Percentiles rank a stretch among this genome's conserved stretches.
Conservation (phyloP, 2,329 filamentous ascomycete genomes). For the Trichoderma citrinoviride region DNA sequence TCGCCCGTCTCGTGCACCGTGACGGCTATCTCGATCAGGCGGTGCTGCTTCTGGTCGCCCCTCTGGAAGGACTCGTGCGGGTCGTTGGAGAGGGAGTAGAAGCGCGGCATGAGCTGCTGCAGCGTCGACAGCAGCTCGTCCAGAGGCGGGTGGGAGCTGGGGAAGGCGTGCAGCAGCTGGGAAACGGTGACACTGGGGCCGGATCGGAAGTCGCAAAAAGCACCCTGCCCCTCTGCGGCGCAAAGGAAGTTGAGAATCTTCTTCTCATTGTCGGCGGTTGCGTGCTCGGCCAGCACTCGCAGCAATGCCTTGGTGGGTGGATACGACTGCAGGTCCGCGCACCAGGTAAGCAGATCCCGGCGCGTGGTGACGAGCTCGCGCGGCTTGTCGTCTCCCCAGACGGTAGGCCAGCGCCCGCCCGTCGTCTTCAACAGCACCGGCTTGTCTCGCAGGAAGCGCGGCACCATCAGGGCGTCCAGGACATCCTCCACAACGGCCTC, state of each 20-base stretch:
- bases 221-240: constrained; percentile 84
- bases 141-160: constrained; percentile 83
- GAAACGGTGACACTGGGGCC: constrained; percentile 80
- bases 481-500: constrained; percentile 74
- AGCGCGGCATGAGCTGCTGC: constrained; percentile 90
- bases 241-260: constrained; percentile 84
- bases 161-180: constrained; percentile 88
- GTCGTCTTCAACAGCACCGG: constrained; percentile 75
- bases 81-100: constrained; percentile 97
- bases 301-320: constrained; percentile 86
- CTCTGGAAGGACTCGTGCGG: constrained; percentile 73
- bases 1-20: constrained; percentile 85
- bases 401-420: constrained; percentile 88
- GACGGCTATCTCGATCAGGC: constrained; percentile 93
- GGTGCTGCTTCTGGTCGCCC: constrained; percentile 67
- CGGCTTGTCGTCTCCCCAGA: constrained; percentile 89
- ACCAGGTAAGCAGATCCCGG: constrained; percentile 92
- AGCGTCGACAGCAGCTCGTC: constrained; percentile 76
- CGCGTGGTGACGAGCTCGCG: constrained; percentile 87
- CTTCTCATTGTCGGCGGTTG: constrained; percentile 75
- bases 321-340: constrained; percentile 87
- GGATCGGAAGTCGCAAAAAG: constrained; percentile 92
- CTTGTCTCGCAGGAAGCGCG: constrained; percentile 79
- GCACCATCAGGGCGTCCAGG: constrained; percentile 77
- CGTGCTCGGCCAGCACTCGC: constrained; percentile 81